These are phyloP conservation scores for Populus hybrid DNA, from an alignment of 441 rosid species.

Conservation along the genomic window DNA sequence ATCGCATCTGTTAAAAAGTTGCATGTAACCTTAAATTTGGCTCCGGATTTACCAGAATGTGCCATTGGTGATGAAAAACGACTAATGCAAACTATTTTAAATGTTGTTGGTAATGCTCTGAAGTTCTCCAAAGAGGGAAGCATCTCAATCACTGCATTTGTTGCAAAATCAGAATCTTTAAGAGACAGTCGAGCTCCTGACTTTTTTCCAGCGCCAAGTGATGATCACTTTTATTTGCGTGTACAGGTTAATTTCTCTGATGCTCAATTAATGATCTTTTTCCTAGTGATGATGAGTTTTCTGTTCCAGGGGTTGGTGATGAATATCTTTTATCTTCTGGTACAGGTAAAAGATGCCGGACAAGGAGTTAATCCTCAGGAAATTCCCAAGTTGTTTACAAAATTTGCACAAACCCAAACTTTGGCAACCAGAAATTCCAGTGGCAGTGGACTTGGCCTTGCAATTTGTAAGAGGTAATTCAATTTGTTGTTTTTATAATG, in stretches of 20 bases:
- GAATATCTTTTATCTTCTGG: conserved; percentile 10
- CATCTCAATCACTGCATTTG: conserved; percentile 64
- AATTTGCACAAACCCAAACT: conserved; percentile 82
- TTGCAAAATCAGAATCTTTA: conserved; percentile 63
- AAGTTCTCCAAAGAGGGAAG: conserved; percentile 91
- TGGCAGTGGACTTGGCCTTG: conserved; percentile 98
- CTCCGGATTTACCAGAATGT: conserved; percentile 83
- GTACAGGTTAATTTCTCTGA: conserved; percentile 65
- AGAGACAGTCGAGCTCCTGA: conserved; percentile 70
- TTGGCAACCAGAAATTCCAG: conserved; percentile 57
- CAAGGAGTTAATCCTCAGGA: conserved; percentile 82
- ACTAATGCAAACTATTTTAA: conserved; percentile 76
- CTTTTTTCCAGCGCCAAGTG: conserved; percentile 54
- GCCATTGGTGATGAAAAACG: conserved; percentile 90
- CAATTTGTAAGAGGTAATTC: conserved; percentile 90
- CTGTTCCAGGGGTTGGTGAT: conserved; percentile 13
- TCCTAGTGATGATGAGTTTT: conserved; percentile 1
- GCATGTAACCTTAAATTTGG: conserved; percentile 56
- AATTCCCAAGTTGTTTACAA: conserved; percentile 77
- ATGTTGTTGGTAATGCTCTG: conserved; percentile 91
- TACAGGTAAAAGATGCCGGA: conserved; percentile 89
- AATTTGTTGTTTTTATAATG: not conserved
- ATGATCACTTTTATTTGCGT: conserved; percentile 72
- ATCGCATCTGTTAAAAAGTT: conserved; percentile 85
- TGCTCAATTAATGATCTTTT: conserved; percentile 8